A percentile compares a stretch with the other conserved stretches of the same genome.
These are phyloP conservation scores for Eucommia ulmoides DNA, from an alignment of 257 asterid genomes.

Conservation along the genomic window DNA sequence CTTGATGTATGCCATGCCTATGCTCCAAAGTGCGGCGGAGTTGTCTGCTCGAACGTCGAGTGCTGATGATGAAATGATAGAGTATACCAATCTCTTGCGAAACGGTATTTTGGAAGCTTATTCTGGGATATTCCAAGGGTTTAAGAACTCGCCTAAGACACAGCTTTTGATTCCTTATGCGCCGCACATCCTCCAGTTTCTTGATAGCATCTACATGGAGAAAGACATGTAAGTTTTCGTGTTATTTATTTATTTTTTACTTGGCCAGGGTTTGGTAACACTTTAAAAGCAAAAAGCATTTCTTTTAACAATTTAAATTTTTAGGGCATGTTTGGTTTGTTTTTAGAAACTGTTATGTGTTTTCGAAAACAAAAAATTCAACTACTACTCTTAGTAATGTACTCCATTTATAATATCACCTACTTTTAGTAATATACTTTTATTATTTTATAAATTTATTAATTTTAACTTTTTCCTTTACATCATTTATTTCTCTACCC, in stretches of 20 bases:
- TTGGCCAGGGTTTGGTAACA: background rate
- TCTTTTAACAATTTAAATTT: too few relatives aligned
- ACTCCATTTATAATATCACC: too few relatives aligned
- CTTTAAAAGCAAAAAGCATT: too few relatives aligned
- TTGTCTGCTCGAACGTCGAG: slow-evolving; percentile 14
- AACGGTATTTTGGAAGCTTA: slow-evolving; percentile 20
- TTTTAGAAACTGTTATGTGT: too few relatives aligned
- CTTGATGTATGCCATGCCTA: slow-evolving; percentile 19
- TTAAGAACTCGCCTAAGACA: slow-evolving; percentile 18
- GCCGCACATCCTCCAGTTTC: slow-evolving; percentile 17
- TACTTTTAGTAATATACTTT: too few relatives aligned
- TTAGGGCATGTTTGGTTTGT: too few relatives aligned
- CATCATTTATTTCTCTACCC: too few relatives aligned
- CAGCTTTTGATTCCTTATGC: slow-evolving; percentile 21
- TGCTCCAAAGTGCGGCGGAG: slow-evolving; percentile 24
- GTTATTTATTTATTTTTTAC: background rate
- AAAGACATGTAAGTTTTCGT: slow-evolving; percentile 15
- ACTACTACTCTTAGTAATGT: too few relatives aligned
- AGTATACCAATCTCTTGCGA: slow-evolving; percentile 17
- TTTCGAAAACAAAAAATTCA: too few relatives aligned
- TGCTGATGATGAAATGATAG: slow-evolving; percentile 20
- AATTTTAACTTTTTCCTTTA: too few relatives aligned
- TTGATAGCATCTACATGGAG: slow-evolving; percentile 21
- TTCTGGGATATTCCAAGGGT: slow-evolving; percentile 22
- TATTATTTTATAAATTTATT: too few relatives aligned